Evolutionary conservation across 495 filamentous ascomycete species (phyloP).

Genomic region (Aspergillus carlsbadensis): DNA sequence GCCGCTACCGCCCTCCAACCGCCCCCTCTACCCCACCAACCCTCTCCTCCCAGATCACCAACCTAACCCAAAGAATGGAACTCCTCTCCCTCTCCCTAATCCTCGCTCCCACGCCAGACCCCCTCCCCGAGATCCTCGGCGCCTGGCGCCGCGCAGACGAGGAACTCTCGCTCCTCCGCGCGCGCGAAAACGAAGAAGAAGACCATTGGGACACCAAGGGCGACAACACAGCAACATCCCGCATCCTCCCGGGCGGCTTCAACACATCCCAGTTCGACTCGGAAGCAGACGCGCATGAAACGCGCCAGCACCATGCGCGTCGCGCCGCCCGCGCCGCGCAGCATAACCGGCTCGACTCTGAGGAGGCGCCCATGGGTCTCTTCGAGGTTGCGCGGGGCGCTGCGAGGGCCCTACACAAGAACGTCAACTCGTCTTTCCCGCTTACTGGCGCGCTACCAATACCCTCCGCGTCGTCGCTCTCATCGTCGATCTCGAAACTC

Average conservation of each 20-base stretch:
- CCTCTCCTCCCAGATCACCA: constrained; percentile 39
- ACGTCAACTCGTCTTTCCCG: constrained; percentile 47
- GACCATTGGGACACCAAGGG: constrained; percentile 69
- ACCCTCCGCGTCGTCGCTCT: neutral
- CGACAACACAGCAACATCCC: constrained; percentile 48
- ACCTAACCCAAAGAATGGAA: constrained; percentile 75
- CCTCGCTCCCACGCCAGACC: constrained; percentile 68
- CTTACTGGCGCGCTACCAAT: constrained; percentile 30
- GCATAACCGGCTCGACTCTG: constrained; percentile 38
- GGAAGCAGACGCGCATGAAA: constrained; percentile 49
- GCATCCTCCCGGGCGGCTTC: constrained; percentile 69
- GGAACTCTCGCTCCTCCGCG: constrained; percentile 67
- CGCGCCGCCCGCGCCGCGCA: constrained; percentile 42
- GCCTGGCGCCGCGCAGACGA: constrained; percentile 87
- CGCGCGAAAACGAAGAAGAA: constrained; percentile 71
- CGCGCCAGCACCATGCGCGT: constrained; percentile 35
- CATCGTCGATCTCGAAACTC: constrained; percentile 3
- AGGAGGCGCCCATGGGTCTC: constrained; percentile 88
- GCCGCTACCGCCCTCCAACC: constrained; percentile 63
- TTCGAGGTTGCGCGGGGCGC: constrained; percentile 90
- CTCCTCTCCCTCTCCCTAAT: constrained; percentile 82
- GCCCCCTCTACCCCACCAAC: constrained; percentile 21
- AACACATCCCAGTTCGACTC: constrained; percentile 30
- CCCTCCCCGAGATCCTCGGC: constrained; percentile 80
- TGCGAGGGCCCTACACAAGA: constrained; percentile 68